Percentiles rank a stretch among this genome's conserved stretches.
These are phyloP conservation scores for Penicillium sp. DNA, from an alignment of 2,329 filamentous ascomycete species.

Conservation along the genomic window DNA sequence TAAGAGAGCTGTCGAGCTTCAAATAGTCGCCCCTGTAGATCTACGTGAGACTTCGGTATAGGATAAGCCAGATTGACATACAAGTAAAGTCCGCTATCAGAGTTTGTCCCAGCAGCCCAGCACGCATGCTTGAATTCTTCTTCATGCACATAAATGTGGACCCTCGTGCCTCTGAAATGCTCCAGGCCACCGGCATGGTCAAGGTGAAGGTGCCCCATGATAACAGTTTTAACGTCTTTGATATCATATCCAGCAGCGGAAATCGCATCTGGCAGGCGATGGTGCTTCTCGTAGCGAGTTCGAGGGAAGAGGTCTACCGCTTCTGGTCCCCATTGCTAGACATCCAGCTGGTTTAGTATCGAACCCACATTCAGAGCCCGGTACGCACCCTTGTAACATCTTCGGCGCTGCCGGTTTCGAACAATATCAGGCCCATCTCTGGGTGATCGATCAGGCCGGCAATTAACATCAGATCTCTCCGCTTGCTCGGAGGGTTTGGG, in stretches of 20 bases:
- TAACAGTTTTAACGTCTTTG: conserved; percentile 53
- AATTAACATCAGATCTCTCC: conserved; percentile 48
- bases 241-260: conserved; percentile 48
- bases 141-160: conserved; percentile 55
- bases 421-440: conserved; percentile 50
- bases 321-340: conserved; percentile 41
- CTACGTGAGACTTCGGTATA: neutral
- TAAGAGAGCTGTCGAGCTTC: conserved; percentile 38
- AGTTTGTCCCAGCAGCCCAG: conserved; percentile 50
- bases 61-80: neutral
- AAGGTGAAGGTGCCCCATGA: conserved; percentile 54
- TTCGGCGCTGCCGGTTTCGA: conserved; percentile 53
- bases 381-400: conserved; percentile 44
- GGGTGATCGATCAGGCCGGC: conserved; percentile 53
- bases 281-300: conserved; percentile 36
- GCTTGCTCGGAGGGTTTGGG: conserved; percentile 46
- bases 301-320: conserved; percentile 48
- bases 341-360: neutral
- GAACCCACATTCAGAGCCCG: neutral
- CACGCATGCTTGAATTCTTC: conserved; percentile 53
- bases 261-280: conserved; percentile 44
- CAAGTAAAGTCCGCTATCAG: conserved; percentile 48
- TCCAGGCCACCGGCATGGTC: conserved; percentile 56
- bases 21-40: conserved; percentile 35
- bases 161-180: conserved; percentile 48